Evolutionary conservation across 495 filamentous ascomycete species (phyloP), one percentile per base, ranked within the genome.

Genomic region (Hypoxylon subgilvum): DNA sequence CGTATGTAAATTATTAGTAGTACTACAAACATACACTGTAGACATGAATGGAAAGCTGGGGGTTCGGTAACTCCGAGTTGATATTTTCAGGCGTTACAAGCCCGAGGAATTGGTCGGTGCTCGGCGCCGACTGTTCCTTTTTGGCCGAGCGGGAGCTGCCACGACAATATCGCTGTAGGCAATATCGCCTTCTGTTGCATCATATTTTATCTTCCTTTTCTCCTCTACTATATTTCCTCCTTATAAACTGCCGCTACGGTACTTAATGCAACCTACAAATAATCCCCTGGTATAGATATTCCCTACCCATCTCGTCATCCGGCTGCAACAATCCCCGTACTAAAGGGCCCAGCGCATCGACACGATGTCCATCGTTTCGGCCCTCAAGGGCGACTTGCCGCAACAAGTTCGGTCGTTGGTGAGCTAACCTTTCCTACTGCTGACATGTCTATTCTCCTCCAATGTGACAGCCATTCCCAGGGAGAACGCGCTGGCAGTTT

Each of bases 321-420:
- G n/a, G n/a, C n/a, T n/a, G n/a, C n/a, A n/a, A n/a, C n/a, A n/a
- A n/a, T n/a, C n/a, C n/a, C n/a, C n/a, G n/a, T n/a, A n/a, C n/a
- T n/a, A n/a, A n/a, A n/a, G n/a, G n/a, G n/a, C 12, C 14, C 36
- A 39, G 40, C 50, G 47, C 28, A 61, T 51, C 39, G 63, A 48
- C 34, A 80, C 12, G 12, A 38, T 83, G 79, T 80, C 79, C 52
- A 52, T 74, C 43, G 61, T 73, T 30, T 57, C 83, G 25, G 74
- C 77, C 27, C 66, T 84, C 32, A 79, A 80, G 59, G 84, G 83
- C 48, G 82, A 88, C 52, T 81, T 84, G 57, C 84, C 86, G 55
- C 86, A 86, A 61, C 87, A 90, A 73, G 86, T 79, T 46, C 81
- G 87, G 55, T 90, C 87, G 65, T 69, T 90, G 75, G 87, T 90